Evolutionary conservation across 1,139 yeast genomes (phyloP).

Genomic region (Suhomyces maxii): DNA sequence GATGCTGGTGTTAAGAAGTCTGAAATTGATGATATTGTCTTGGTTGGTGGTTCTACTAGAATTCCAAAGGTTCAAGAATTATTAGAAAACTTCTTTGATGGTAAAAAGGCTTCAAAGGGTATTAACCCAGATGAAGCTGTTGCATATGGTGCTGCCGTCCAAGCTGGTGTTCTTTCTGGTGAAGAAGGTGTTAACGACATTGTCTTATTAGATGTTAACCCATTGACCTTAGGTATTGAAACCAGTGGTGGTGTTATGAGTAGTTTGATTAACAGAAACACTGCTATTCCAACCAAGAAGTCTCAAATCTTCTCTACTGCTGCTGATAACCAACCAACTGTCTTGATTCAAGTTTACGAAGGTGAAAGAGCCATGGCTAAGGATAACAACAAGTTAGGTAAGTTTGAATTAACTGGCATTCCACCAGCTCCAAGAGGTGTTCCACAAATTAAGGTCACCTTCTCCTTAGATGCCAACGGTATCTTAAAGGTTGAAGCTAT

Average conservation of each 20-base stretch:
- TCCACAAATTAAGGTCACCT: constrained; percentile 50
- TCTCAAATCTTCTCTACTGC: constrained; percentile 50
- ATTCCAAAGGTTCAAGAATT: constrained; percentile 95
- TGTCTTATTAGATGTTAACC: constrained; percentile 50
- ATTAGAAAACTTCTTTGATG: constrained; percentile 82
- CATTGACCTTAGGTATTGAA: constrained; percentile 51
- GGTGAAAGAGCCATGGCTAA: constrained; percentile 51
- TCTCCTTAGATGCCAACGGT: constrained; percentile 50
- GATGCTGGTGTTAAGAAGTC: constrained; percentile 83
- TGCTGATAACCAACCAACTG: constrained; percentile 51
- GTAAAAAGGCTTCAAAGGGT: constrained; percentile 93
- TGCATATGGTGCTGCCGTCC: constrained; percentile 61
- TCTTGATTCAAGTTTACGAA: constrained; percentile 48
- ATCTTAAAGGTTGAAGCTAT: constrained; percentile 48
- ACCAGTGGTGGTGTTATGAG: constrained; percentile 53
- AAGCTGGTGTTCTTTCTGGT: constrained; percentile 94
- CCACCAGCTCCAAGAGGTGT: constrained; percentile 54
- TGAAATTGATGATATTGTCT: constrained; percentile 86
- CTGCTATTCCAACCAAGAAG: constrained; percentile 50
- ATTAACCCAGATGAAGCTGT: constrained; percentile 85
- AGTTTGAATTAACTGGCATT: constrained; percentile 48
- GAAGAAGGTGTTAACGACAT: constrained; percentile 52
- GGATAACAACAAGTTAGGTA: constrained; percentile 47
- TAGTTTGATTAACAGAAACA: constrained; percentile 48
- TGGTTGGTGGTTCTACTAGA: constrained; percentile 98